Conservation (phyloP, 2,329 filamentous ascomycete genomes). For the Sclerotinia trifoliorum region DNA sequence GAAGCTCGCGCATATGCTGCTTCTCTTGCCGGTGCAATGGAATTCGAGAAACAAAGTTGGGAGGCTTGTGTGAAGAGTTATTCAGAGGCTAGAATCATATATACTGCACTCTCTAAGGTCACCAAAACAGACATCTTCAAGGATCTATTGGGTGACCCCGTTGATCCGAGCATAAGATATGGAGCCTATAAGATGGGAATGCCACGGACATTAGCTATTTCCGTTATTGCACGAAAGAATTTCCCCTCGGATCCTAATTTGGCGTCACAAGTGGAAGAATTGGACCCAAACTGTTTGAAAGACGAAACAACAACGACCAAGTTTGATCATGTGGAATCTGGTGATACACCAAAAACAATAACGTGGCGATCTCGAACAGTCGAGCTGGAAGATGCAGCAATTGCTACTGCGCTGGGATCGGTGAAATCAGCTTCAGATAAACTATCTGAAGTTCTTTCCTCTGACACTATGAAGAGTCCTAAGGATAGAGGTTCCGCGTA, state of each 20-base stretch:
- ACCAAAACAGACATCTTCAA: slow-evolving; percentile 76
- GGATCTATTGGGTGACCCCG: slow-evolving; percentile 78
- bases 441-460: slow-evolving; percentile 50
- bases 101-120: slow-evolving; percentile 67
- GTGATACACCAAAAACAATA: slow-evolving; percentile 68
- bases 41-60: slow-evolving; percentile 90
- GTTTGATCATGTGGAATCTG: slow-evolving; percentile 50
- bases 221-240: slow-evolving; percentile 72
- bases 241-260: slow-evolving; percentile 69
- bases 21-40: slow-evolving; percentile 71
- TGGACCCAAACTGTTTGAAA: slow-evolving; percentile 67
- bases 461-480: slow-evolving; percentile 47
- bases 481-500: slow-evolving; percentile 81
- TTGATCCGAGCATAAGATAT: slow-evolving; percentile 92
- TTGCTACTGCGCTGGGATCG: slow-evolving; percentile 76
- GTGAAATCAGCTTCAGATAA: slow-evolving; percentile 56
- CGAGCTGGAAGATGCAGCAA: slow-evolving; percentile 87
- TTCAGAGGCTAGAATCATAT: slow-evolving; percentile 76
- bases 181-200: slow-evolving; percentile 90
- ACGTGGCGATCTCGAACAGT: slow-evolving; percentile 85
- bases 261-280: slow-evolving; percentile 63
- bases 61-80: slow-evolving; percentile 72
- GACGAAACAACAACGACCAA: slow-evolving; percentile 52
- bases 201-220: slow-evolving; percentile 78
- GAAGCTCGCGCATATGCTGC: slow-evolving; percentile 84